Conservation (phyloP, 192 early-diverging fungal genomes). For the Gamsiella multidivaricata region DNA sequence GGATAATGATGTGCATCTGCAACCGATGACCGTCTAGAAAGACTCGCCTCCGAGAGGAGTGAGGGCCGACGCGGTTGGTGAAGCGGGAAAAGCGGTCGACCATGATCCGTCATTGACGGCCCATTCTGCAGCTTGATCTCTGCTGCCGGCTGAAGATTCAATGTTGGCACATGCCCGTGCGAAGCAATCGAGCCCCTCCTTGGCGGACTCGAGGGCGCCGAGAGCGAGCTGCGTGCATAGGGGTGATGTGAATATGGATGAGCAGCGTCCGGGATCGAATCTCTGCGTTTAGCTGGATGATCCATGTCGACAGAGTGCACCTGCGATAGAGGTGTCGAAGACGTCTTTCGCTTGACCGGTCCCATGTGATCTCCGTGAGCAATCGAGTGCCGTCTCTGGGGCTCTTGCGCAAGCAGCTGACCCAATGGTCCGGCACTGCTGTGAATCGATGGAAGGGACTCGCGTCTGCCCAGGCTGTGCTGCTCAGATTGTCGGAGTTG, state of each 20-base stretch:
- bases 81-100: slow-evolving; percentile 32
- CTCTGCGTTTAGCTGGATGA: slow-evolving; percentile 46
- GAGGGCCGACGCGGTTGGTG: slow-evolving; percentile 51
- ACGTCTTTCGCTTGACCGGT: slow-evolving; percentile 46
- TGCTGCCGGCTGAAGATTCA: slow-evolving; percentile 52
- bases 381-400: slow-evolving; percentile 51
- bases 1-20: slow-evolving; percentile 44
- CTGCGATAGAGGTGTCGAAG: slow-evolving; percentile 45
- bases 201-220: slow-evolving; percentile 44
- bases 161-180: slow-evolving; percentile 27
- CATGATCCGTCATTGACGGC: slow-evolving; percentile 26
- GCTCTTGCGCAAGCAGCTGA: slow-evolving; percentile 48
- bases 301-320: slow-evolving; percentile 35
- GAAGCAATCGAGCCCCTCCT: slow-evolving; percentile 30
- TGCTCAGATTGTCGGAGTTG: slow-evolving; percentile 53
- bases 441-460: slow-evolving; percentile 50
- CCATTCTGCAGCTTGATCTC: slow-evolving; percentile 38
- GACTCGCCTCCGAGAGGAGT: slow-evolving; percentile 36
- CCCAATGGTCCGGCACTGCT: slow-evolving; percentile 49
- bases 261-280: slow-evolving; percentile 47
- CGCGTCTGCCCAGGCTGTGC: slow-evolving; percentile 35
- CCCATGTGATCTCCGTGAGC: slow-evolving; percentile 41
- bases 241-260: slow-evolving; percentile 29
- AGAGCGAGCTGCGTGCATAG: slow-evolving; percentile 34
- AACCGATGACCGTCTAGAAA: slow-evolving; percentile 42